phyloP scores from a whole-genome alignment of 495 filamentous ascomycete genomes.

The Cairneyella variabilis region DNA sequence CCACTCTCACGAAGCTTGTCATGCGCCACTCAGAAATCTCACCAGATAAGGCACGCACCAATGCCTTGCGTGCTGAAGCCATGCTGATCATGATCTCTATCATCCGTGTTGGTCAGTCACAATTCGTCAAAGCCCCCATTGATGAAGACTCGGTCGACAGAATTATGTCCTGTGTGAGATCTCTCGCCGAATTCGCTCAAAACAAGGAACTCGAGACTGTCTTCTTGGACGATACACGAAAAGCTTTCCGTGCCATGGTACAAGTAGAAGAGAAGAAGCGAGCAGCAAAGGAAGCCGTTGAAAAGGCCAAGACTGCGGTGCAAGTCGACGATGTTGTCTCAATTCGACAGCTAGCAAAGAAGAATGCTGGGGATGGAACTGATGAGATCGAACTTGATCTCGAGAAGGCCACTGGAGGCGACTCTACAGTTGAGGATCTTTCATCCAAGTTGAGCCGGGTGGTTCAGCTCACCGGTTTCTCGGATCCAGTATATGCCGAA shows the following conservation, averaged over 20 bases:
- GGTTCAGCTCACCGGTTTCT: conserved; percentile 97
- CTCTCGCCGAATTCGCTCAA: conserved; percentile 83
- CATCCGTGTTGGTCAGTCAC: conserved; percentile 88
- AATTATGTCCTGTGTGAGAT: conserved; percentile 94
- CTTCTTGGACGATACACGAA: conserved; percentile 93
- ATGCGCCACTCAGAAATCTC: conserved; percentile 98
- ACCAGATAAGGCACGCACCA: conserved; percentile 79
- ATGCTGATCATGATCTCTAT: conserved; percentile 99
- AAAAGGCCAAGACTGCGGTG: conserved; percentile 90
- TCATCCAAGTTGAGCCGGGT: conserved; percentile 93
- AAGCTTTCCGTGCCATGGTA: conserved; percentile 97
- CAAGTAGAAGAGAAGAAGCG: conserved; percentile 97
- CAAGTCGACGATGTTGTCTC: conserved; percentile 93
- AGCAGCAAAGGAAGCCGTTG: conserved; percentile 80
- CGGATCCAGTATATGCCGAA: conserved; percentile 96
- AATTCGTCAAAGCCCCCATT: conserved; percentile 95
- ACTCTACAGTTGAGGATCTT: conserved; percentile 76
- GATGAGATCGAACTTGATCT: conserved; percentile 88
- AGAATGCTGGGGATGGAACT: conserved; percentile 75
- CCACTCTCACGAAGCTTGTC: conserved; percentile 93
- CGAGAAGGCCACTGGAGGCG: conserved; percentile 90
- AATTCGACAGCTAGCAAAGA: conserved; percentile 91
- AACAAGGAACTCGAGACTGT: conserved; percentile 87
- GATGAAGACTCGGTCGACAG: conserved; percentile 97
- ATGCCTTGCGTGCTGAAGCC: conserved; percentile 91